Evolutionary conservation across 2,329 filamentous ascomycete species (phyloP).

Genomic region (Sphaerulina vaccinii): DNA sequence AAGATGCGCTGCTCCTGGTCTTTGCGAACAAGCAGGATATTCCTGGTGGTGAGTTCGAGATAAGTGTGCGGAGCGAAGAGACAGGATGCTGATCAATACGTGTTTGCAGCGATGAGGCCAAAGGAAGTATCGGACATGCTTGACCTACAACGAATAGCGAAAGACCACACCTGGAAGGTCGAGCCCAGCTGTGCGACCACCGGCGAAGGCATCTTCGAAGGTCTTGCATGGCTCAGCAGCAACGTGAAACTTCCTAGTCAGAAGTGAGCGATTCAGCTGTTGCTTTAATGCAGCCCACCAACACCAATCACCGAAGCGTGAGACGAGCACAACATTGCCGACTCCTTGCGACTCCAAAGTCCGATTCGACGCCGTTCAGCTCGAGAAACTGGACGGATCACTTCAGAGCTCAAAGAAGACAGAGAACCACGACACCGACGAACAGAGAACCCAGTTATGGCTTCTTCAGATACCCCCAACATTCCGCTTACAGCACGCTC

Average conservation of each 20-base stretch:
- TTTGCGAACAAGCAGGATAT: slow-evolving; percentile 99
- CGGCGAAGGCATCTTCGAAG: slow-evolving; percentile 55
- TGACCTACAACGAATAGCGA: slow-evolving; percentile 51
- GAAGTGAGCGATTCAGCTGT: slow-evolving; percentile 20
- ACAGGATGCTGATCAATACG: slow-evolving; percentile 6
- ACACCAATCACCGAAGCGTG: not conserved
- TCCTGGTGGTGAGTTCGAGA: slow-evolving; percentile 65
- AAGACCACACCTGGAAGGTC: slow-evolving; percentile 55
- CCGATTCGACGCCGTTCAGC: no score
- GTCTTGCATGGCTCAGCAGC: slow-evolving; percentile 52
- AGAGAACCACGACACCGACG: not conserved
- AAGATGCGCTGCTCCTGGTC: slow-evolving; percentile 92
- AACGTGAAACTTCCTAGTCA: slow-evolving; percentile 46
- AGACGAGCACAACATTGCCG: not conserved
- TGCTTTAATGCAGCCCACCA: not conserved
- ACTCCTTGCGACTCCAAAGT: not conserved
- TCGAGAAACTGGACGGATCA: not conserved
- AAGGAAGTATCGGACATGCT: slow-evolving; percentile 52
- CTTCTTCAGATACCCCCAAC: not conserved
- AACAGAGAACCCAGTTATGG: not conserved
- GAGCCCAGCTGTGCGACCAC: slow-evolving; percentile 55
- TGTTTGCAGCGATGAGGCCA: slow-evolving; percentile 46
- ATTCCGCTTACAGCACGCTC: not conserved
- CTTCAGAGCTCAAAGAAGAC: not conserved
- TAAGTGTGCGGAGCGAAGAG: not conserved